phyloP scores from a whole-genome alignment of 768 basidiomycete genomes.

The Hygrocybe coccinea region DNA sequence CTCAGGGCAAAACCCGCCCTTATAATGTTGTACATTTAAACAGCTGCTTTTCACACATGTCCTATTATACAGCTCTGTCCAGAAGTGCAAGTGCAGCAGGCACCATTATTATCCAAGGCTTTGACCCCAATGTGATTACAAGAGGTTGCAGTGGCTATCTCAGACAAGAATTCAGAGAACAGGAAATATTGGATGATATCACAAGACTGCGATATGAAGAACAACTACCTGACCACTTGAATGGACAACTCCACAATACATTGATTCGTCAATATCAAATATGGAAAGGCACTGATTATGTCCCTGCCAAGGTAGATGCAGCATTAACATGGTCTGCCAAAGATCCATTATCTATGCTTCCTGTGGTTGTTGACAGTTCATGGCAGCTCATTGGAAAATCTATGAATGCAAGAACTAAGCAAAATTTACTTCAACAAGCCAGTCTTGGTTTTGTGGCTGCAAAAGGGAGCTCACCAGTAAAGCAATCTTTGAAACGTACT shows the following conservation, averaged over 20 bases:
- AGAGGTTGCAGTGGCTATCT: conserved; percentile 22
- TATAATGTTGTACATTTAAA: conserved; percentile 28
- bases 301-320: conserved; percentile 14
- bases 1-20: conserved; percentile 23
- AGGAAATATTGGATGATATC: conserved; percentile 36
- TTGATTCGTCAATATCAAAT: conserved; percentile 6
- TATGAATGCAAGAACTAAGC: neutral
- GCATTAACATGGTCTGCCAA: conserved; percentile 14
- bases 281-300: conserved; percentile 14
- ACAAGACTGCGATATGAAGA: conserved; percentile 23
- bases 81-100: conserved; percentile 6
- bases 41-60: conserved; percentile 5
- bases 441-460: conserved; percentile 10
- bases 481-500: no score
- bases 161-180: neutral
- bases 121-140: conserved; percentile 21
- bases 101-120: conserved; percentile 28
- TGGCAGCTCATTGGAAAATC: conserved; percentile 2
- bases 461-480: neutral
- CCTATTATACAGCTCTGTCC: no score
- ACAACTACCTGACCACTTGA: conserved; percentile 9
- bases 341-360: conserved; percentile 11
- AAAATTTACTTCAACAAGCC: neutral
- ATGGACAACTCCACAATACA: conserved; percentile 11
- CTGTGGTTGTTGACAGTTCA: neutral